These are phyloP conservation scores for Abrus pulchellus DNA, from an alignment of 306 rosid genomes.

Conservation along the genomic window DNA sequence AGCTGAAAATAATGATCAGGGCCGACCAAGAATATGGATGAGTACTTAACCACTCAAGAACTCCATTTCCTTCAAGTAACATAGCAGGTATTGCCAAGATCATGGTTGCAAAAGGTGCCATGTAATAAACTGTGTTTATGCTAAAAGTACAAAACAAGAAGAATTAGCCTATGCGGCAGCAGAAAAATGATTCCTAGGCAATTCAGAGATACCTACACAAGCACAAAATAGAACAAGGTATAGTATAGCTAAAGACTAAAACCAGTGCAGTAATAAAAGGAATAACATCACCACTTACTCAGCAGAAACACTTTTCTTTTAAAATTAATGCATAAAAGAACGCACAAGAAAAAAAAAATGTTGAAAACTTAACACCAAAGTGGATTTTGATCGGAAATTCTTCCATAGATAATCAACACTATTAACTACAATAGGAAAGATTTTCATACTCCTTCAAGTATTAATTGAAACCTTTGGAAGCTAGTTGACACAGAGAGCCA, in stretches of 20 bases:
- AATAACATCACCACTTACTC: constrained; percentile 24
- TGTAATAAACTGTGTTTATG: constrained; percentile 97
- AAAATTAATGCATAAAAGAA: constrained; percentile 10
- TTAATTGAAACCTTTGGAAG: constrained; percentile 8
- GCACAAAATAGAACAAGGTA: constrained; percentile 27
- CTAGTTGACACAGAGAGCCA: constrained; percentile 4
- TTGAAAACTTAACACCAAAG: constrained; percentile 11
- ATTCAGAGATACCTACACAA: constrained; percentile 29
- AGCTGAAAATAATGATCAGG: constrained; percentile 78
- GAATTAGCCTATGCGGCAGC: constrained; percentile 43
- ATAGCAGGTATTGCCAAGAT: constrained; percentile 90
- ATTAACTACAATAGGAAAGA: constrained; percentile 4
- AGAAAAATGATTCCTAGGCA: constrained; percentile 31
- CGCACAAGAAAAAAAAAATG: neutral
- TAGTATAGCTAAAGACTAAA: neutral
- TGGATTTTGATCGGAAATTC: constrained; percentile 7
- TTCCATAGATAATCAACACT: neutral
- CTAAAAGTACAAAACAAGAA: constrained; percentile 55
- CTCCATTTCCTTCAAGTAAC: constrained; percentile 91
- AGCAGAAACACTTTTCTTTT: neutral
- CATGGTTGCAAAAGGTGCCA: constrained; percentile 99
- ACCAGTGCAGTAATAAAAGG: neutral
- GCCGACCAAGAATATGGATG: constrained; percentile 70
- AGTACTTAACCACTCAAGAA: constrained; percentile 79
- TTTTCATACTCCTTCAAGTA: constrained; percentile 5